Percentiles rank a stretch among this genome's conserved stretches.
These are phyloP conservation scores for Alternaria panax DNA, from an alignment of 2,329 filamentous ascomycete genomes.

Conservation along the genomic window DNA sequence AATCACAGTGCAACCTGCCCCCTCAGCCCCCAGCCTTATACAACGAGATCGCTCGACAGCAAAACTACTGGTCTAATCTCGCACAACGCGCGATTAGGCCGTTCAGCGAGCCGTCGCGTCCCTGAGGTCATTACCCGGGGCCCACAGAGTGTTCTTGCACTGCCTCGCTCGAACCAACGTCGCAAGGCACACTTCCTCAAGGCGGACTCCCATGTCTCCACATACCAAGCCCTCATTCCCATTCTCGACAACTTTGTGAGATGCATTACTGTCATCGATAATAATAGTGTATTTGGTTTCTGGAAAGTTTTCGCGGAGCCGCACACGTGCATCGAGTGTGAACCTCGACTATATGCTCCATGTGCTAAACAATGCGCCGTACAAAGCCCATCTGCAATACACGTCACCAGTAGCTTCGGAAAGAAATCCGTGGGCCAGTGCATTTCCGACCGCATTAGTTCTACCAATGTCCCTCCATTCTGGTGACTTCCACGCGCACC, in stretches of 20 bases:
- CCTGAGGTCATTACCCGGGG: constrained; percentile 20
- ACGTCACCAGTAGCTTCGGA: neutral
- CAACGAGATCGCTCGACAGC: constrained; percentile 6
- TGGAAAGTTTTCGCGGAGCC: neutral
- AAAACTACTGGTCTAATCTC: constrained; percentile 9
- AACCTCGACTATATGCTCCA: constrained; percentile 1
- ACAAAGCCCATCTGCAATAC: neutral
- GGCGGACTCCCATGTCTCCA: constrained; percentile 33
- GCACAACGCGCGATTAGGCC: constrained; percentile 11
- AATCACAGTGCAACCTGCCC: constrained; percentile 9
- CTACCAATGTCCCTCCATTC: neutral
- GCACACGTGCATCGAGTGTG: constrained; percentile 1
- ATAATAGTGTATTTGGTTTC: constrained; percentile 22
- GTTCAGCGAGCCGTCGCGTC: constrained; percentile 13
- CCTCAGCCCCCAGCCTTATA: constrained; percentile 25
- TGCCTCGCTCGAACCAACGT: constrained; percentile 27
- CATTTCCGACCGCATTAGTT: neutral
- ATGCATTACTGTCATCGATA: constrained; percentile 13
- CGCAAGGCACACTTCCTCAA: constrained; percentile 34
- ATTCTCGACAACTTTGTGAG: constrained; percentile 12
- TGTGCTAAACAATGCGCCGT: constrained; percentile 2
- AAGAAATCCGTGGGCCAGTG: neutral
- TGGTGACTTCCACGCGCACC: neutral
- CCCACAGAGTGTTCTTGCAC: constrained; percentile 24
- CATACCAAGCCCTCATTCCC: constrained; percentile 16